Conservation (phyloP, 495 filamentous ascomycete species). For the Peziza echinospora region DNA sequence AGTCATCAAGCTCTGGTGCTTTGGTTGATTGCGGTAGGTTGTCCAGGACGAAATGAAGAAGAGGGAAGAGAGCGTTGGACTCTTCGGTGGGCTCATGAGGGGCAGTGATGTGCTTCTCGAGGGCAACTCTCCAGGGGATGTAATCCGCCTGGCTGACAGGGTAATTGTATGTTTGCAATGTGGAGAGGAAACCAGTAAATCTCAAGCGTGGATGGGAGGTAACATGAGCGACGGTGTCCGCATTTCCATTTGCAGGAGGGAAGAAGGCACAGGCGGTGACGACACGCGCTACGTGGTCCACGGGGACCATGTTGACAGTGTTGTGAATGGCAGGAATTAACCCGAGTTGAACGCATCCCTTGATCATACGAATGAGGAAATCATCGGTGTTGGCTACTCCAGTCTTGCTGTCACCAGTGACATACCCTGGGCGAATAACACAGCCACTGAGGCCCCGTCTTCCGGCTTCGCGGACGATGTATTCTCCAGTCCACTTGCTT, state of each 20-base stretch:
- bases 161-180: conserved; percentile 60
- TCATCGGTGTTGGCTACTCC: conserved; percentile 74
- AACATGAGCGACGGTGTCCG: conserved; percentile 41
- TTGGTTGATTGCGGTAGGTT: conserved; percentile 59
- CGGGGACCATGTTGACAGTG: conserved; percentile 78
- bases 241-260: conserved; percentile 30
- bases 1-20: conserved; percentile 61
- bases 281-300: conserved; percentile 59
- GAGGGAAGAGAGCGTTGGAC: conserved; percentile 34
- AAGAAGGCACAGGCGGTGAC: conserved; percentile 52
- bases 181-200: conserved; percentile 54
- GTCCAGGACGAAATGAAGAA: conserved; percentile 64
- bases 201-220: conserved; percentile 61
- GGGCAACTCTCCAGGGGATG: conserved; percentile 21
- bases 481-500: conserved; percentile 67
- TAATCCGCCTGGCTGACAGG: conserved; percentile 47
- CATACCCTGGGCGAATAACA: conserved; percentile 70
- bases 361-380: conserved; percentile 74
- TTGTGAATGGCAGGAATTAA: conserved; percentile 58
- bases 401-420: conserved; percentile 49
- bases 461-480: conserved; percentile 62
- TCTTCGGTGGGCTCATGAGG: conserved; percentile 5
- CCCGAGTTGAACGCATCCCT: conserved; percentile 66
- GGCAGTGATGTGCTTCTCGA: conserved; percentile 22
- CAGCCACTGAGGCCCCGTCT: conserved; percentile 50